Evolutionary conservation across 148 eudicot genomes (phyloP).

Genomic region (Vaccinium macrocarpon): DNA sequence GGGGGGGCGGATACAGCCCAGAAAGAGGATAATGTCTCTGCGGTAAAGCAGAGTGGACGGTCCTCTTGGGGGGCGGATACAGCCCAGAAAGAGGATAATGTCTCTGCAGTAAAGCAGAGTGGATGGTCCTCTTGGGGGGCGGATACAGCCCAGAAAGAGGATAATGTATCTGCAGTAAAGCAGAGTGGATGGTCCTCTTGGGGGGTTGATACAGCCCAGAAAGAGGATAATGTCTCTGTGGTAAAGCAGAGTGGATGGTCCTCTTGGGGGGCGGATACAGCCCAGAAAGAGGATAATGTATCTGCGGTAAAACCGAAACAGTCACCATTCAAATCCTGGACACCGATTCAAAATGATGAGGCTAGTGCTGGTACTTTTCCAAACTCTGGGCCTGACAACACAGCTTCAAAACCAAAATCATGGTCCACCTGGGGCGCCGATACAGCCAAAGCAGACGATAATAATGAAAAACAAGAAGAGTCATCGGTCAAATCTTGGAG

Average conservation of each 20-base stretch:
- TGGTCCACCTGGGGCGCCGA: slow-evolving; percentile 6
- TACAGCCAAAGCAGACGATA: neutral
- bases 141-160: slow-evolving; percentile 17
- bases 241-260: neutral
- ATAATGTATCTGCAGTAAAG: neutral
- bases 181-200: slow-evolving; percentile 23
- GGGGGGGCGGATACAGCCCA: slow-evolving; percentile 31
- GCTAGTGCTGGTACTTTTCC: neutral
- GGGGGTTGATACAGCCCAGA: slow-evolving; percentile 28
- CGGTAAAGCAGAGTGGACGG: slow-evolving; percentile 12
- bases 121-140: slow-evolving; percentile 33
- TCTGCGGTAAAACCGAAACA: neutral
- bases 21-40: slow-evolving; percentile 12
- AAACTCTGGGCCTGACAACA: neutral
- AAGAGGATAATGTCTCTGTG: slow-evolving; percentile 8
- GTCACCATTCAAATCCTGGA: slow-evolving; percentile 11
- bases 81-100: slow-evolving; percentile 17
- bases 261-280: no score
- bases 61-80: slow-evolving; percentile 32
- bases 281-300: no score
- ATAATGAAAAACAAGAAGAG: neutral
- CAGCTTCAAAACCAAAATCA: neutral
- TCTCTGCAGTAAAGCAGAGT: neutral
- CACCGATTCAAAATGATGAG: slow-evolving; percentile 20
- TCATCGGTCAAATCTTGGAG: neutral